Conservation (phyloP, 2,329 filamentous ascomycete genomes). For the Talaromyces sp. region DNA sequence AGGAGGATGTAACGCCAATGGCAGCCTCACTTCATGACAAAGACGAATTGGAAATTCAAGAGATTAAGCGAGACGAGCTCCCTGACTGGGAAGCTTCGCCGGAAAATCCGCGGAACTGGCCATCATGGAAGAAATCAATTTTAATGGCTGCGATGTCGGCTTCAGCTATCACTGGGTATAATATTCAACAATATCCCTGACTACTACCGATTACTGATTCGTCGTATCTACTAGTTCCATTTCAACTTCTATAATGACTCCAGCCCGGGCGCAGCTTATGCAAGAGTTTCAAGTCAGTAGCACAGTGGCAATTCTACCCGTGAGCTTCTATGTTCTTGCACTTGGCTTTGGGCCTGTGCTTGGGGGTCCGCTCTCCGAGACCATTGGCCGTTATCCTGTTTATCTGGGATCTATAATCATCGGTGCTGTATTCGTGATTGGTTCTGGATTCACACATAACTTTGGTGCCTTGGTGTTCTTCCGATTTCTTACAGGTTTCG, state of each 20-base stretch:
- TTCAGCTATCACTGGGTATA: not conserved
- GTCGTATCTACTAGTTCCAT: not conserved
- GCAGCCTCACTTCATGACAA: not conserved
- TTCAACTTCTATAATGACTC: conserved; percentile 4
- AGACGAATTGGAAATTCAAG: not conserved
- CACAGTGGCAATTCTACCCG: not conserved
- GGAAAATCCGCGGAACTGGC: conserved; percentile 5
- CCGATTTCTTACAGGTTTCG: conserved; percentile 19
- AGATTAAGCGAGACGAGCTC: not conserved
- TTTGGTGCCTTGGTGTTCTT: conserved; percentile 23
- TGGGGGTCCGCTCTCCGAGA: conserved; percentile 19
- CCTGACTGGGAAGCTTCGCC: not conserved
- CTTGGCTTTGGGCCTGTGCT: conserved; percentile 15
- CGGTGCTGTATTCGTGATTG: conserved; percentile 4
- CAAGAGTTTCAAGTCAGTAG: conserved; percentile 4
- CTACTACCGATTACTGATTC: not conserved
- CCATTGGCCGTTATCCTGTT: conserved; percentile 17
- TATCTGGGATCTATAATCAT: conserved; percentile 13
- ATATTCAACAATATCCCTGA: not conserved
- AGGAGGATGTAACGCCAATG: not conserved
- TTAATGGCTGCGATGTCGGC: not conserved
- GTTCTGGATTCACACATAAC: not conserved
- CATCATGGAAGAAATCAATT: not conserved
- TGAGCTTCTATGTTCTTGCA: conserved; percentile 2
- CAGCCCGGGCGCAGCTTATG: not conserved